A percentile compares a stretch with the other conserved stretches of the same genome.
phyloP scores from a whole-genome alignment of 2,329 filamentous ascomycete species.

The Xylaria sp. region DNA sequence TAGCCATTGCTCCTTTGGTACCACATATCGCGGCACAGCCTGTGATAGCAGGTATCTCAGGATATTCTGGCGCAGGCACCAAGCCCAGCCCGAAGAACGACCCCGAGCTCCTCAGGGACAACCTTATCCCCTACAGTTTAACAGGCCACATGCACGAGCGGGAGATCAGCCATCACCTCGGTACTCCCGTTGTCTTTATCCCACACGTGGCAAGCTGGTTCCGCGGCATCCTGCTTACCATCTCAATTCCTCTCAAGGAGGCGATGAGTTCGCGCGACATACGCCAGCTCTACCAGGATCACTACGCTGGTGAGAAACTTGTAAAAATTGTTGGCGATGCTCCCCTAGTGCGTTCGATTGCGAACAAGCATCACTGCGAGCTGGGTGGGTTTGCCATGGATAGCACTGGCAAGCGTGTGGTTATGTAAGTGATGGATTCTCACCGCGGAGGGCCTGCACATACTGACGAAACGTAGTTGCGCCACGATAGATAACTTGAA shows the following conservation, averaged over 20 bases:
- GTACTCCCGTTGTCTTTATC: slow-evolving; percentile 78
- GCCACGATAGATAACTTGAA: too few relatives aligned
- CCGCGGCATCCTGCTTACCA: slow-evolving; percentile 90
- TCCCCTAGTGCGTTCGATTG: slow-evolving; percentile 83
- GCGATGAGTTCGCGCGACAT: slow-evolving; percentile 91
- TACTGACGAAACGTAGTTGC: too few relatives aligned
- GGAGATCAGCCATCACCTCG: slow-evolving; percentile 83
- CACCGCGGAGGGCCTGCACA: too few relatives aligned
- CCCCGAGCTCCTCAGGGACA: slow-evolving; percentile 79
- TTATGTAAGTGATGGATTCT: slow-evolving; percentile 56
- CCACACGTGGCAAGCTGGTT: slow-evolving; percentile 80
- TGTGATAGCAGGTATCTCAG: slow-evolving; percentile 81
- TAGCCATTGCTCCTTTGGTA: slow-evolving; percentile 45
- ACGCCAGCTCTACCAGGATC: slow-evolving; percentile 91
- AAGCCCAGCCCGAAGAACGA: slow-evolving; percentile 96
- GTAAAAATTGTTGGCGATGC: slow-evolving; percentile 91
- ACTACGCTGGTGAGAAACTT: slow-evolving; percentile 93
- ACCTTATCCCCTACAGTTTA: slow-evolving; percentile 88
- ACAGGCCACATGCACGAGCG: slow-evolving; percentile 95
- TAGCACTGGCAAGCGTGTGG: slow-evolving; percentile 84
- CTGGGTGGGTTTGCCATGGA: slow-evolving; percentile 97
- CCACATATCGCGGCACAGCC: not conserved
- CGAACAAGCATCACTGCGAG: slow-evolving; percentile 85
- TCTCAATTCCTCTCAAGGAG: slow-evolving; percentile 85
- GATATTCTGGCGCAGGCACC: slow-evolving; percentile 93